Conservation (phyloP, 352 stramenopile species). For the Saprolegnia parasitica region DNA sequence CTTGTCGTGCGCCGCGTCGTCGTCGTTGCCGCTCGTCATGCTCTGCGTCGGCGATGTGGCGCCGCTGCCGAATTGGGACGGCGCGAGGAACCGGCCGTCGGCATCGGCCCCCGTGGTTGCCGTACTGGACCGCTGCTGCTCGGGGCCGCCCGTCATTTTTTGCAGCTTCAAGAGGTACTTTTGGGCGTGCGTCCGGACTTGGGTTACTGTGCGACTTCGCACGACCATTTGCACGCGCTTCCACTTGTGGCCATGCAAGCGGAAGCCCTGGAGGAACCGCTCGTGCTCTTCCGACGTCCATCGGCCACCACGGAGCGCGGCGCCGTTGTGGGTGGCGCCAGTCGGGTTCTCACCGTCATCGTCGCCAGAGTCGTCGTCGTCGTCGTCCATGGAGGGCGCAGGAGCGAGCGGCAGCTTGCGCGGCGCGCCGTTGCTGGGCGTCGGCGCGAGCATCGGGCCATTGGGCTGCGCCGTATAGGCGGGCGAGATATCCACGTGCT, state of each 20-base stretch:
- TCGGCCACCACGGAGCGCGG: slow-evolving; percentile 64
- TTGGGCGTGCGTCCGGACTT: slow-evolving; percentile 84
- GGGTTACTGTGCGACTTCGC: slow-evolving; percentile 79
- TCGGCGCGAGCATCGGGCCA: slow-evolving; percentile 5
- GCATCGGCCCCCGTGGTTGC: neutral
- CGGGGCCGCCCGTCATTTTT: slow-evolving; percentile 82
- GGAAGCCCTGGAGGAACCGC: slow-evolving; percentile 79
- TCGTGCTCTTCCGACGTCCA: slow-evolving; percentile 85
- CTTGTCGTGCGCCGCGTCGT: neutral
- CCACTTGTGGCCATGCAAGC: slow-evolving; percentile 86
- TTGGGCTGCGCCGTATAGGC: slow-evolving; percentile 4
- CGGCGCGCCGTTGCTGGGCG: neutral
- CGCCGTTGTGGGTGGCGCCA: slow-evolving; percentile 23
- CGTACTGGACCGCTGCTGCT: slow-evolving; percentile 32
- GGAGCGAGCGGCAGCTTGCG: slow-evolving; percentile 27
- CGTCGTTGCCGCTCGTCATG: slow-evolving; percentile 7
- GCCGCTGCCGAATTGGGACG: slow-evolving; percentile 21
- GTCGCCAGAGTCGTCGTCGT: slow-evolving; percentile 31
- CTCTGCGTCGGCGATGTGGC: slow-evolving; percentile 23
- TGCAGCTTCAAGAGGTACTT: slow-evolving; percentile 88
- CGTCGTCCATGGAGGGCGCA: slow-evolving; percentile 9
- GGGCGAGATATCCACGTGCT: slow-evolving; percentile 29
- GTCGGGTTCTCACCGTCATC: slow-evolving; percentile 42
- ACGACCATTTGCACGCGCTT: slow-evolving; percentile 87
- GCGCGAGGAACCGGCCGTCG: slow-evolving; percentile 1